Conservation (phyloP, 2,329 filamentous ascomycete species). For the Akanthomyces lecanii region DNA sequence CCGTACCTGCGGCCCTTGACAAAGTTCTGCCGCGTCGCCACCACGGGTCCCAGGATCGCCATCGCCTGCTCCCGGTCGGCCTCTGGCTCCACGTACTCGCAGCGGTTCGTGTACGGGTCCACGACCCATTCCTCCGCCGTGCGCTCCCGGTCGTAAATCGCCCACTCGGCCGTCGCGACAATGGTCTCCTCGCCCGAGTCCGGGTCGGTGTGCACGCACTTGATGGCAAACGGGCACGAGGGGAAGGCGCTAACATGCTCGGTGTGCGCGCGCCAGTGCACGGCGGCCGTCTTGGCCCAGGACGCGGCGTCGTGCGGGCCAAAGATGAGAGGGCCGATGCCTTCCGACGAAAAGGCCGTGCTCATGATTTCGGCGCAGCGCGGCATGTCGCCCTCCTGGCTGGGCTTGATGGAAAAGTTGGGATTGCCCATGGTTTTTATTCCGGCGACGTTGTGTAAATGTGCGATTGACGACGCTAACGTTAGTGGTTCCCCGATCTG, state of each 20-base stretch:
- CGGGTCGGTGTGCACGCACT: slow-evolving; percentile 16
- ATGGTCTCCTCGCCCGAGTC: background rate
- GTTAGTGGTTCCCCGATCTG: background rate
- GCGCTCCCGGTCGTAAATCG: slow-evolving; percentile 12
- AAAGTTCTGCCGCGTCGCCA: background rate
- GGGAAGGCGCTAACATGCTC: slow-evolving; percentile 12
- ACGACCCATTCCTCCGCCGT: background rate
- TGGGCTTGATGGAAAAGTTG: slow-evolving; percentile 8
- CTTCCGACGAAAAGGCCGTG: background rate
- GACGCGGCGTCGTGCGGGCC: background rate
- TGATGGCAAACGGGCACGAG: slow-evolving; percentile 13
- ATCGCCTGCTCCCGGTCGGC: background rate
- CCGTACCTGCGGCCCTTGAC: background rate
- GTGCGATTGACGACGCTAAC: background rate
- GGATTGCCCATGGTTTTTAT: slow-evolving; percentile 1
- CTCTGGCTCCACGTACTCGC: slow-evolving; percentile 5
- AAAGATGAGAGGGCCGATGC: slow-evolving; percentile 9
- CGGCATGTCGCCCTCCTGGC: slow-evolving; percentile 7
- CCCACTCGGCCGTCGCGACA: slow-evolving; percentile 15
- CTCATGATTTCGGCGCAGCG: slow-evolving; percentile 15
- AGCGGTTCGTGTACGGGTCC: slow-evolving; percentile 8
- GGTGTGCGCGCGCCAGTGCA: background rate
- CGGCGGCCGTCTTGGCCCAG: background rate
- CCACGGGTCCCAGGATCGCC: background rate
- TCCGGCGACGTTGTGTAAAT: background rate